Evolutionary conservation across 345 rosid genomes (phyloP).

Genomic region (Pugionium cornutum): DNA sequence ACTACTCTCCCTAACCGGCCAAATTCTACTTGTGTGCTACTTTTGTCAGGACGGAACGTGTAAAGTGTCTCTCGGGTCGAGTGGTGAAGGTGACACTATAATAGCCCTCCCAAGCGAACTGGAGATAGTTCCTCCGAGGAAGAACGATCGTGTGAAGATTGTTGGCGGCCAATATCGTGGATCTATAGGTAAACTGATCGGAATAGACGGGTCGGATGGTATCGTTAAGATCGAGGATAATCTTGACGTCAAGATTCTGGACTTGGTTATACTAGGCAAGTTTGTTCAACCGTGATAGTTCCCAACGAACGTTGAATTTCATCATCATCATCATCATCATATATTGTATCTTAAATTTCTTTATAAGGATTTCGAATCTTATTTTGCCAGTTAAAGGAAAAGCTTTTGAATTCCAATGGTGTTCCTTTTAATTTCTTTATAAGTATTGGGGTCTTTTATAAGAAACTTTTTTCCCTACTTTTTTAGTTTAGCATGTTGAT

Average conservation of each 20-base stretch:
- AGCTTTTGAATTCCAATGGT: background rate
- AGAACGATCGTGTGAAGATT: slow-evolving; percentile 79
- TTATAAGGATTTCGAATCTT: slow-evolving; percentile 12
- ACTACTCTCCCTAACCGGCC: too few relatives aligned
- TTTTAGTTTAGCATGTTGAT: background rate
- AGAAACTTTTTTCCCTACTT: background rate
- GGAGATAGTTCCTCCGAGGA: slow-evolving; percentile 72
- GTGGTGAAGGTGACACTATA: slow-evolving; percentile 60
- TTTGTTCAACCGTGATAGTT: slow-evolving; percentile 37
- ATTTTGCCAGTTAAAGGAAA: background rate
- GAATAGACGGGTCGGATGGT: slow-evolving; percentile 89
- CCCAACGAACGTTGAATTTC: background rate
- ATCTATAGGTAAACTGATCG: slow-evolving; percentile 81
- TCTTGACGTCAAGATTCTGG: slow-evolving; percentile 90
- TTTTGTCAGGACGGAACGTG: slow-evolving; percentile 77
- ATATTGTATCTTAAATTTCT: slow-evolving; percentile 16
- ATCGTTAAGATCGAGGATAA: slow-evolving; percentile 83
- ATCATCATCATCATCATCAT: background rate
- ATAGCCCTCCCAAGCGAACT: slow-evolving; percentile 54
- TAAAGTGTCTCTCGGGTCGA: slow-evolving; percentile 63
- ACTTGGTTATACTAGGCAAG: slow-evolving; percentile 71
- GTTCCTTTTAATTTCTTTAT: background rate
- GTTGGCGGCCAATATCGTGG: slow-evolving; percentile 84
- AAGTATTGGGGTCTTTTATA: too few relatives aligned
- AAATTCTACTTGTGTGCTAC: slow-evolving; percentile 5